These are phyloP conservation scores for Podaxis sp. DNA, from an alignment of 768 basidiomycete species.

Conservation along the genomic window DNA sequence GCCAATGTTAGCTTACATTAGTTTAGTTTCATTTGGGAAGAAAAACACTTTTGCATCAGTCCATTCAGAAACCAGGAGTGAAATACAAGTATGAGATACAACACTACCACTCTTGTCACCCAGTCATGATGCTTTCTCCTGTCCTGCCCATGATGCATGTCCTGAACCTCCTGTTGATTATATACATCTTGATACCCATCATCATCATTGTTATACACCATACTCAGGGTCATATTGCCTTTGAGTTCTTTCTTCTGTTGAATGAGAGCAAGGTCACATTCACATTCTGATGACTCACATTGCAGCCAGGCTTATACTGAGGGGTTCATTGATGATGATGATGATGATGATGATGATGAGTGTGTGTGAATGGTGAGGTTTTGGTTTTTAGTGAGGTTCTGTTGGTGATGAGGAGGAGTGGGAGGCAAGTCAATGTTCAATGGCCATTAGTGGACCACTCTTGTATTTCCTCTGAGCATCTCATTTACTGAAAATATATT, in stretches of 20 bases:
- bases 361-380: conserved; percentile 18
- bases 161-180: conserved; percentile 69
- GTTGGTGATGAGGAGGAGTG: conserved; percentile 31
- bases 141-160: conserved; percentile 55
- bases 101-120: conserved; percentile 10
- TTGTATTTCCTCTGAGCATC: conserved; percentile 62
- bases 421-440: conserved; percentile 61
- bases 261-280: conserved; percentile 73
- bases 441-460: conserved; percentile 74
- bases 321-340: conserved; percentile 3
- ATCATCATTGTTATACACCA: conserved; percentile 49
- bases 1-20: too few relatives aligned
- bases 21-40: too few relatives aligned
- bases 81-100: neutral
- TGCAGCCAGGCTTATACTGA: conserved; percentile 58
- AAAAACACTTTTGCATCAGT: neutral
- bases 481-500: conserved; percentile 43
- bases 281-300: conserved; percentile 76
- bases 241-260: conserved; percentile 59
- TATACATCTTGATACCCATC: conserved; percentile 68
- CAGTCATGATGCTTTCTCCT: conserved; percentile 4
- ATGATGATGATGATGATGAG: conserved; percentile 22
- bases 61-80: neutral
- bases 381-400: conserved; percentile 14
- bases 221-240: conserved; percentile 71